Evolutionary conservation across 2,329 filamentous ascomycete species (phyloP).

Genomic region (Pyricularia pennisetigena): DNA sequence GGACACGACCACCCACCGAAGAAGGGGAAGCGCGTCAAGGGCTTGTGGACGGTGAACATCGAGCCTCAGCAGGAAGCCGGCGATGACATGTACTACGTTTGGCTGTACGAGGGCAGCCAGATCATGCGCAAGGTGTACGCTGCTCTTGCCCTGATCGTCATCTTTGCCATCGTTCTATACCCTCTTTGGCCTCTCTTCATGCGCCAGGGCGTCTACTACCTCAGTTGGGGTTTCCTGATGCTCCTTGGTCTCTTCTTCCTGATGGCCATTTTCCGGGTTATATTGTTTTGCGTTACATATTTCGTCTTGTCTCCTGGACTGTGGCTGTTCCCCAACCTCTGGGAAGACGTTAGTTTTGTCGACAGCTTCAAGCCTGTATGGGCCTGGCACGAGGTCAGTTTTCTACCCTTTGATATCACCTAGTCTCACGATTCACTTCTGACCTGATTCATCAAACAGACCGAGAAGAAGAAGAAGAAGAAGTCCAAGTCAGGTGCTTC

Average conservation of each 20-base stretch:
- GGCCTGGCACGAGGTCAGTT: slow-evolving; percentile 91
- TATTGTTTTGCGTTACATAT: slow-evolving; percentile 88
- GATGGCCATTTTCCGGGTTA: slow-evolving; percentile 95
- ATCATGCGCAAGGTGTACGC: slow-evolving; percentile 92
- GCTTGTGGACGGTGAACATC: slow-evolving; percentile 90
- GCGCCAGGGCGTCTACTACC: slow-evolving; percentile 91
- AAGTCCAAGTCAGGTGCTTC: slow-evolving; percentile 29
- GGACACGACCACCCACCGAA: slow-evolving; percentile 63
- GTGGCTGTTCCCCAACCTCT: slow-evolving; percentile 97
- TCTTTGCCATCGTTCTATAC: slow-evolving; percentile 88
- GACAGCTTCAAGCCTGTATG: slow-evolving; percentile 93
- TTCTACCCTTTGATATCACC: background rate
- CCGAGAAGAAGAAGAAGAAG: slow-evolving; percentile 43
- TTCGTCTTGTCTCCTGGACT: slow-evolving; percentile 76
- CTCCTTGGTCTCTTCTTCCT: slow-evolving; percentile 88
- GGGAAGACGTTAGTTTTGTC: slow-evolving; percentile 97
- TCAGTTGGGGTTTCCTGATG: slow-evolving; percentile 87
- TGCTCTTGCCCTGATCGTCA: slow-evolving; percentile 66
- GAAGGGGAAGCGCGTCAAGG: slow-evolving; percentile 83
- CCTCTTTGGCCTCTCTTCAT: slow-evolving; percentile 90
- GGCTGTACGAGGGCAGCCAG: slow-evolving; percentile 91
- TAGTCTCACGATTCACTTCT: background rate
- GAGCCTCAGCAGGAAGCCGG: slow-evolving; percentile 88
- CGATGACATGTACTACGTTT: slow-evolving; percentile 90
- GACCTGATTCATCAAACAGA: background rate